These are phyloP conservation scores for Aurantiochytrium sp. DNA, from an alignment of 108 stramenopile genomes.

Conservation along the genomic window DNA sequence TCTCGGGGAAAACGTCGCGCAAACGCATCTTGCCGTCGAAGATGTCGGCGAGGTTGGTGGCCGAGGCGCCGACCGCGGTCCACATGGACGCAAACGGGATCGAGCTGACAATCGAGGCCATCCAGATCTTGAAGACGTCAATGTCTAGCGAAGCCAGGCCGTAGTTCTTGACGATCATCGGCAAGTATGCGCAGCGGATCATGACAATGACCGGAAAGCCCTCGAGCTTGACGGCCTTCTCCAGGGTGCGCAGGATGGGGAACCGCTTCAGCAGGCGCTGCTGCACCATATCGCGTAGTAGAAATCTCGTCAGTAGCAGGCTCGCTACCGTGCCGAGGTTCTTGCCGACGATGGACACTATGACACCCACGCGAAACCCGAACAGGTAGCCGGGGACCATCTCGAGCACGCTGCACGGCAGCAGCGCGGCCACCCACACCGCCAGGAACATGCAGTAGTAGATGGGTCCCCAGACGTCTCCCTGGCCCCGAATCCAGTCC, in stretches of 20 bases:
- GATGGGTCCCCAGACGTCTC: not conserved
- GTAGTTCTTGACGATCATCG: constrained; percentile 21
- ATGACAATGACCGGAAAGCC: constrained; percentile 13
- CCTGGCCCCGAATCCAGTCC: constrained; percentile 7
- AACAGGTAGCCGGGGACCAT: constrained; percentile 28
- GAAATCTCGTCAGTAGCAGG: not conserved
- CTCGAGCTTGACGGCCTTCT: not conserved
- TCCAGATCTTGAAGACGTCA: not conserved
- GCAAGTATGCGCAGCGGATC: constrained; percentile 20
- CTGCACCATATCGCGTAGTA: not conserved
- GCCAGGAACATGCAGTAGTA: not conserved
- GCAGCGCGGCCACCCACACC: constrained; percentile 1
- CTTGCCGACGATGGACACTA: not conserved
- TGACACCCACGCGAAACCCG: not conserved
- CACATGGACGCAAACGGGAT: not conserved
- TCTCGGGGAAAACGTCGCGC: not conserved
- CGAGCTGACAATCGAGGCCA: not conserved
- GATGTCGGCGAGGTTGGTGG: constrained; percentile 11
- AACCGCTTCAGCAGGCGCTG: not conserved
- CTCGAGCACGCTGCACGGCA: not conserved
- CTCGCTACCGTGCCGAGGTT: constrained; percentile 1
- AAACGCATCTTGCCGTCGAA: not conserved
- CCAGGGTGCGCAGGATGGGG: not conserved
- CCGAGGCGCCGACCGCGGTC: not conserved
- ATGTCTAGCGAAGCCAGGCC: not conserved